Conservation (phyloP, 164 flowering plant species). For the Stephania yunnanensis region DNA sequence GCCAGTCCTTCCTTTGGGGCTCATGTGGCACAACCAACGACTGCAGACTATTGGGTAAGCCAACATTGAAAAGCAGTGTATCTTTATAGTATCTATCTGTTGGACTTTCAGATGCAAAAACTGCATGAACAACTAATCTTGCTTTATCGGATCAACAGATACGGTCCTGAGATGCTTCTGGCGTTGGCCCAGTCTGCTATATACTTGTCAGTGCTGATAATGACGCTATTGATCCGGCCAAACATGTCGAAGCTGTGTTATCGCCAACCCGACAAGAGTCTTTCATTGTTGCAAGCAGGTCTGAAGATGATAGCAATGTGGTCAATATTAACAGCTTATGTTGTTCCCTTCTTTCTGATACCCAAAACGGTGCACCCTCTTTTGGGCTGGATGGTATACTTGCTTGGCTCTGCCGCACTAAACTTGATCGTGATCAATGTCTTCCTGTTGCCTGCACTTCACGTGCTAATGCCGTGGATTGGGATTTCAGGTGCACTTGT, state of each 20-base stretch:
- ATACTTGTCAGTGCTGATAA: slow-evolving; percentile 54
- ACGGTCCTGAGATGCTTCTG: slow-evolving; percentile 57
- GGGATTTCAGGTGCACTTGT: slow-evolving; percentile 58
- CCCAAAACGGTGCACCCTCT: slow-evolving; percentile 81
- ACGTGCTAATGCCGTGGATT: slow-evolving; percentile 57
- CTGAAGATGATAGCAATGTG: slow-evolving; percentile 56
- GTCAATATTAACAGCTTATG: slow-evolving; percentile 66
- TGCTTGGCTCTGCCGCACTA: slow-evolving; percentile 59
- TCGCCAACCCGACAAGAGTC: slow-evolving; percentile 53
- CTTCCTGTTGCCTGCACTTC: slow-evolving; percentile 58
- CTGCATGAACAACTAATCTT: background rate
- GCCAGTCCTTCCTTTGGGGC: slow-evolving; percentile 91
- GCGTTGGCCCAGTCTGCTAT: slow-evolving; percentile 42
- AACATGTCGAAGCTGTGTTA: slow-evolving; percentile 70
- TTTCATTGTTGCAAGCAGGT: slow-evolving; percentile 34
- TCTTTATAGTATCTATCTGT: background rate
- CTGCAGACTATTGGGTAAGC: slow-evolving; percentile 72
- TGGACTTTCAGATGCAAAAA: background rate
- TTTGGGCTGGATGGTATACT: slow-evolving; percentile 81
- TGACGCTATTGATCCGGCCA: slow-evolving; percentile 61
- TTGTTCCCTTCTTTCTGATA: slow-evolving; percentile 60
- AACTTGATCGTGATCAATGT: slow-evolving; percentile 46
- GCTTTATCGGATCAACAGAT: slow-evolving; percentile 33
- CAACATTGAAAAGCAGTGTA: background rate
- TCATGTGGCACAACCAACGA: slow-evolving; percentile 82